Evolutionary conservation across 192 early-diverging fungal genomes (phyloP).

Genomic region (Lobosporangium transversale): DNA sequence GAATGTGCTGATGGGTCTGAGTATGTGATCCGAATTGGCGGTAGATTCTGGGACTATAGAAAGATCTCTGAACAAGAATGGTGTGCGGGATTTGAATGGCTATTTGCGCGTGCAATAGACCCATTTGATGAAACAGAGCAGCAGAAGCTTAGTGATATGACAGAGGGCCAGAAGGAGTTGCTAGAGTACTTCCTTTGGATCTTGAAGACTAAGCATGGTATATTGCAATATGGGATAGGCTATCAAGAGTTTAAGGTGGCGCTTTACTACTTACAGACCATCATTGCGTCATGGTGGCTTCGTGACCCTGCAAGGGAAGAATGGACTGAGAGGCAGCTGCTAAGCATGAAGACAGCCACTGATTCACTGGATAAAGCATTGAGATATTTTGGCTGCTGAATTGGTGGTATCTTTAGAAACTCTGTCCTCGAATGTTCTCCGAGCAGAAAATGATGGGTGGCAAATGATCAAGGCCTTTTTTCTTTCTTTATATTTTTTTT

Average conservation of each 20-base stretch:
- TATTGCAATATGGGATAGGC: constrained; percentile 15
- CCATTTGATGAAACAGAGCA: constrained; percentile 34
- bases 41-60: constrained; percentile 46
- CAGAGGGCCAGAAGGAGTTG: constrained; percentile 27
- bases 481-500: background rate
- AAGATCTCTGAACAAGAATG: constrained; percentile 49
- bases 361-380: constrained; percentile 35
- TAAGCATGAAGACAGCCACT: constrained; percentile 23
- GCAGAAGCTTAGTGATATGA: constrained; percentile 34
- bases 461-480: too few species aligned
- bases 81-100: constrained; percentile 46
- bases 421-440: too few species aligned
- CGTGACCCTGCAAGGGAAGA: constrained; percentile 8
- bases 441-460: too few species aligned
- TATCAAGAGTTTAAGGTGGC: constrained; percentile 45
- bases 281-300: constrained; percentile 49
- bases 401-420: background rate
- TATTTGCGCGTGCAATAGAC: constrained; percentile 33
- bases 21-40: constrained; percentile 44
- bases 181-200: constrained; percentile 24
- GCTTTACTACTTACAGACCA: constrained; percentile 29
- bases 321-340: constrained; percentile 34
- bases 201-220: constrained; percentile 22
- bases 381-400: constrained; percentile 34
- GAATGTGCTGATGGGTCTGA: constrained; percentile 28